phyloP scores from a whole-genome alignment of 106 monocot genomes.

The Dendrobium catenatum region DNA sequence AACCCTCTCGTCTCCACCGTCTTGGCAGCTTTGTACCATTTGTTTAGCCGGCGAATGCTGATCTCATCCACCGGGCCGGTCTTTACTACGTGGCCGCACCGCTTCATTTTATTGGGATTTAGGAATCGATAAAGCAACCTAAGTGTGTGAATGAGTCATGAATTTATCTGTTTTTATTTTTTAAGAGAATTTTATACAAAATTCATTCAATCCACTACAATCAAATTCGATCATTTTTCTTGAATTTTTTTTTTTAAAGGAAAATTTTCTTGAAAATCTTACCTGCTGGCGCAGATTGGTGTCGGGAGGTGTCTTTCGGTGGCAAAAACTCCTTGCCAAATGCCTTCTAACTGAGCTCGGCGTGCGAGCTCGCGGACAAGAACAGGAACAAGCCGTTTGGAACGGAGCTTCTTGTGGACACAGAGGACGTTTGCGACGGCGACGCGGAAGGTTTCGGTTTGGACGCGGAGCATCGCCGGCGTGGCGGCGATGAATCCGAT shows the following conservation, averaged over 20 bases:
- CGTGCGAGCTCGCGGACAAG: constrained; percentile 62
- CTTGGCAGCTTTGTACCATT: constrained; percentile 51
- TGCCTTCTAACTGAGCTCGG: constrained; percentile 46
- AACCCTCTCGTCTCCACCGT: constrained; percentile 46
- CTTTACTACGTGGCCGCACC: too few species aligned
- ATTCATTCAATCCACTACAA: too few species aligned
- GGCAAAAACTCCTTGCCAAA: constrained; percentile 67
- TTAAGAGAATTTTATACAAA: too few species aligned
- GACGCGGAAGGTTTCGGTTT: constrained; percentile 33
- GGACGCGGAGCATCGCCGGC: constrained; percentile 46
- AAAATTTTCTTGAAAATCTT: constrained; percentile 14
- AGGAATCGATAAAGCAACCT: constrained; percentile 23
- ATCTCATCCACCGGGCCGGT: neutral
- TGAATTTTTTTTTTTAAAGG: too few species aligned
- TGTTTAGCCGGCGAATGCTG: neutral
- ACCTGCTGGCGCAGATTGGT: constrained; percentile 45
- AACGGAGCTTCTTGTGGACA: constrained; percentile 70
- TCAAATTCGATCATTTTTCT: too few species aligned
- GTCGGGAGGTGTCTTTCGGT: constrained; percentile 53
- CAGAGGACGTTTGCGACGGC: constrained; percentile 69
- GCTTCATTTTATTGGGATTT: constrained; percentile 49
- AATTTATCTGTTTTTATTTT: too few species aligned
- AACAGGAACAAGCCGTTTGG: constrained; percentile 63
- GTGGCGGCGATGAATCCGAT: constrained; percentile 78
- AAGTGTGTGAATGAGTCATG: too few species aligned